A percentile compares a stretch with the other conserved stretches of the same genome.
Evolutionary conservation across 2,329 filamentous ascomycete genomes (phyloP).

Genomic region (Myriosclerotinia duriaeana): DNA sequence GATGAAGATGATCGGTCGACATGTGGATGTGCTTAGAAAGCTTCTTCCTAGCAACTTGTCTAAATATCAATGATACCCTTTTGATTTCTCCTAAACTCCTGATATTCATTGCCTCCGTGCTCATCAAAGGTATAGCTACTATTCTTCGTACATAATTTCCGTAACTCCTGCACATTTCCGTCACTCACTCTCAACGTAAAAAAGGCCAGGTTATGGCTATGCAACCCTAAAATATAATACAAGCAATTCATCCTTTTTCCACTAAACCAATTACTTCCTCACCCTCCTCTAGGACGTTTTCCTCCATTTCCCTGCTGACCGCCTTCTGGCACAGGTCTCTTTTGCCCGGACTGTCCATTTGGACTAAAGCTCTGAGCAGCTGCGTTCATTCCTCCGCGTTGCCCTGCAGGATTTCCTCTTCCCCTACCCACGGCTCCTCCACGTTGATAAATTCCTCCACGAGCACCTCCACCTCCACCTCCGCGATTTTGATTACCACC

Average conservation of each 20-base stretch:
- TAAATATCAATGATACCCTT: conserved; percentile 38
- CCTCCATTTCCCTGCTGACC: conserved; percentile 42
- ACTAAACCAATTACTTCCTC: conserved; percentile 31
- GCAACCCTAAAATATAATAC: conserved; percentile 38
- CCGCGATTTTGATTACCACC: conserved; percentile 33
- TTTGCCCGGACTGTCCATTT: conserved; percentile 34
- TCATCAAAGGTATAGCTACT: conserved; percentile 18
- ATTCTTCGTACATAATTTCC: conserved; percentile 24
- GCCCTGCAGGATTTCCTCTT: conserved; percentile 32
- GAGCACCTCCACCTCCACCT: conserved; percentile 26
- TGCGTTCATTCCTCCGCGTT: conserved; percentile 40
- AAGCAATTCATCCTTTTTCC: conserved; percentile 26
- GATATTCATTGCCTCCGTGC: conserved; percentile 14
- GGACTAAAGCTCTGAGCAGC: conserved; percentile 38
- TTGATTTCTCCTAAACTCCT: conserved; percentile 16
- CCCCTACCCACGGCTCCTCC: conserved; percentile 35
- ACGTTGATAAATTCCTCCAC: conserved; percentile 27
- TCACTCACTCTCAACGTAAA: conserved; percentile 27
- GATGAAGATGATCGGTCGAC: conserved; percentile 62
- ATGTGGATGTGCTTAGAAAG: conserved; percentile 65
- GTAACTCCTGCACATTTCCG: conserved; percentile 13
- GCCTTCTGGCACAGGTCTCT: conserved; percentile 39
- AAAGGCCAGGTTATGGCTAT: conserved; percentile 35
- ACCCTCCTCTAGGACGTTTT: conserved; percentile 49
- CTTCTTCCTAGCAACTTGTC: conserved; percentile 61